A percentile compares a stretch with the other conserved stretches of the same genome.
Evolutionary conservation across 306 rosid species (phyloP).

Genomic region (Ormosia emarginata): DNA sequence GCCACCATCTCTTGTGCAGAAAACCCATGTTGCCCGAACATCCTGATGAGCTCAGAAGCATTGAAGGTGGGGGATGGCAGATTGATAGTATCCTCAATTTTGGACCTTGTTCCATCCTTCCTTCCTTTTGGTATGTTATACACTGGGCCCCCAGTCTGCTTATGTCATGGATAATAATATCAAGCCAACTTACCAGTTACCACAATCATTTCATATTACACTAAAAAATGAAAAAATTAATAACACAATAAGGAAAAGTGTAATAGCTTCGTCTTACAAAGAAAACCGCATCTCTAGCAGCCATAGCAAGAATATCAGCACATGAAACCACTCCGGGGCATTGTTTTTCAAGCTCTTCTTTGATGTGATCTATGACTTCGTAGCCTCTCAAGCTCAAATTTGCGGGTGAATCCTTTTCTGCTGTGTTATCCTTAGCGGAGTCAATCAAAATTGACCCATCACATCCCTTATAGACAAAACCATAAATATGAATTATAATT

Average conservation of each 20-base stretch:
- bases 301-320: slow-evolving; percentile 80
- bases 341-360: slow-evolving; percentile 50
- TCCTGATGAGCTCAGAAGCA: slow-evolving; percentile 60
- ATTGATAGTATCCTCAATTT: slow-evolving; percentile 67
- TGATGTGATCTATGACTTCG: slow-evolving; percentile 70
- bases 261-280: slow-evolving; percentile 30
- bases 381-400: slow-evolving; percentile 82
- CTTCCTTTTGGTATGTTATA: slow-evolving; percentile 75
- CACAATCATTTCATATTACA: not conserved
- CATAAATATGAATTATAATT: not conserved
- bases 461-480: slow-evolving; percentile 57
- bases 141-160: slow-evolving; percentile 78
- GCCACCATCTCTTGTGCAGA: slow-evolving; percentile 70
- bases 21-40: slow-evolving; percentile 68
- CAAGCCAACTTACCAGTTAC: not conserved
- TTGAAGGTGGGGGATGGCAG: slow-evolving; percentile 62
- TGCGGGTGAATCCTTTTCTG: slow-evolving; percentile 89
- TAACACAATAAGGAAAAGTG: not conserved
- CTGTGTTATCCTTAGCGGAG: slow-evolving; percentile 60
- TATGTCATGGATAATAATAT: not conserved
- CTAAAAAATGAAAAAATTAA: not conserved
- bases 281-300: slow-evolving; percentile 72
- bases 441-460: slow-evolving; percentile 76
- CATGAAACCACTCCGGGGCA: slow-evolving; percentile 90
- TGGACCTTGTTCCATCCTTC: slow-evolving; percentile 74